Conservation (phyloP, 129 eudicot genomes). For the Rutidosis leptorrhynchoides region DNA sequence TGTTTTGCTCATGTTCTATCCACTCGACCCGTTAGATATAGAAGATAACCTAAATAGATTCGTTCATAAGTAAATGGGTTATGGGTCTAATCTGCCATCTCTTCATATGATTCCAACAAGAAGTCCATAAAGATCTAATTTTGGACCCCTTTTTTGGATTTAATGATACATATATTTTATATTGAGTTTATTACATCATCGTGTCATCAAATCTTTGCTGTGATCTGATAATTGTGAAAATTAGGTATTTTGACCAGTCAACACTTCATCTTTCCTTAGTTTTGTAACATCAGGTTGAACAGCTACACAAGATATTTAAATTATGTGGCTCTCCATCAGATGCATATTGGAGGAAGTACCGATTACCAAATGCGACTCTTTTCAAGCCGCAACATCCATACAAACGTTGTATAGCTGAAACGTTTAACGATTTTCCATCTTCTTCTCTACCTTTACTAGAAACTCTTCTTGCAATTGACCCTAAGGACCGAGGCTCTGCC, state of each 20-base stretch:
- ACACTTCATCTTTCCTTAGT: neutral
- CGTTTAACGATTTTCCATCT: constrained; percentile 39
- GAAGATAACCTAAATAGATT: neutral
- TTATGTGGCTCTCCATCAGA: constrained; percentile 56
- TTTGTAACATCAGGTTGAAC: constrained; percentile 39
- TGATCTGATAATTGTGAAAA: too few species aligned
- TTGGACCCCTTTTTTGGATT: neutral
- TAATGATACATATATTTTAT: neutral
- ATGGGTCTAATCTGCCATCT: neutral
- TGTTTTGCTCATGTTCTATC: neutral
- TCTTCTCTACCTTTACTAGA: constrained; percentile 36
- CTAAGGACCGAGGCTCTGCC: constrained; percentile 37
- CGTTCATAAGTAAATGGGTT: neutral
- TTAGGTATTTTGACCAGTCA: neutral
- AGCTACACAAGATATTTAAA: constrained; percentile 49
- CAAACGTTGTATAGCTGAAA: constrained; percentile 31
- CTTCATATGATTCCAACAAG: neutral
- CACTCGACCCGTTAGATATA: neutral
- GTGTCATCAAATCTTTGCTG: neutral
- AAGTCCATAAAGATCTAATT: neutral
- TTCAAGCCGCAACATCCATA: constrained; percentile 48
- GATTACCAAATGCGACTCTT: constrained; percentile 35
- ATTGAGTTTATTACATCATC: neutral
- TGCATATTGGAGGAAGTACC: constrained; percentile 39
- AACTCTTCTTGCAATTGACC: constrained; percentile 39